Percentiles rank a stretch among this genome's conserved stretches.
These are phyloP conservation scores for Trematosphaeria pertusa DNA, from an alignment of 2,329 filamentous ascomycete species.

Conservation along the genomic window DNA sequence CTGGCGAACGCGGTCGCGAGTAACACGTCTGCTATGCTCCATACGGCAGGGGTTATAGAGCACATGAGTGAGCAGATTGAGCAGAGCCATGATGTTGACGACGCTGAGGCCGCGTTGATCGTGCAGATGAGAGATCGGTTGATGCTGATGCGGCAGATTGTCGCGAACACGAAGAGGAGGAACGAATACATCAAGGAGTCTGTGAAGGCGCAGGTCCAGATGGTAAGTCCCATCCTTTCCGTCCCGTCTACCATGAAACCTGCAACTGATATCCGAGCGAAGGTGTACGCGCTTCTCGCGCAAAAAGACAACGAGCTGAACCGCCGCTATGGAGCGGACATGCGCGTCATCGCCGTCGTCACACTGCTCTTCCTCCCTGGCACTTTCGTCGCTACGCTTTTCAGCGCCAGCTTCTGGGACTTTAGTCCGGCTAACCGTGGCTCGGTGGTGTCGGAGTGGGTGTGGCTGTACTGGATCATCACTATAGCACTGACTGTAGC, in stretches of 20 bases:
- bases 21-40: conserved; percentile 1
- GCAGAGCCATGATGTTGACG: background rate
- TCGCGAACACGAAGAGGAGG: conserved; percentile 1
- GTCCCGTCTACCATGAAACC: background rate
- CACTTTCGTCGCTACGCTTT: conserved; percentile 28
- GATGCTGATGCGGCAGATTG: conserved; percentile 6
- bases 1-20: conserved; percentile 10
- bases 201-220: conserved; percentile 9
- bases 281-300: conserved; percentile 25
- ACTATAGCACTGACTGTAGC: conserved; percentile 10
- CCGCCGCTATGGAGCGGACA: conserved; percentile 28
- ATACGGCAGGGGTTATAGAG: background rate
- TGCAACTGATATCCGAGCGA: background rate
- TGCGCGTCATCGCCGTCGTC: conserved; percentile 29
- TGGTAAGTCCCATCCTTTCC: conserved; percentile 1
- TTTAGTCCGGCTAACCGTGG: conserved; percentile 15
- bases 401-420: conserved; percentile 22
- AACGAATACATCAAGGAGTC: conserved; percentile 13
- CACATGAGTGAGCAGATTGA: background rate
- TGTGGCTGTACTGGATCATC: conserved; percentile 22
- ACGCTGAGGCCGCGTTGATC: background rate
- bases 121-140: conserved; percentile 4
- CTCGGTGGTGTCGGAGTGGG: conserved; percentile 12
- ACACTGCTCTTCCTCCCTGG: conserved; percentile 30
- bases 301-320: conserved; percentile 29